These are phyloP conservation scores for Hygrocybe punicea DNA, from an alignment of 768 basidiomycete species.

Conservation along the genomic window DNA sequence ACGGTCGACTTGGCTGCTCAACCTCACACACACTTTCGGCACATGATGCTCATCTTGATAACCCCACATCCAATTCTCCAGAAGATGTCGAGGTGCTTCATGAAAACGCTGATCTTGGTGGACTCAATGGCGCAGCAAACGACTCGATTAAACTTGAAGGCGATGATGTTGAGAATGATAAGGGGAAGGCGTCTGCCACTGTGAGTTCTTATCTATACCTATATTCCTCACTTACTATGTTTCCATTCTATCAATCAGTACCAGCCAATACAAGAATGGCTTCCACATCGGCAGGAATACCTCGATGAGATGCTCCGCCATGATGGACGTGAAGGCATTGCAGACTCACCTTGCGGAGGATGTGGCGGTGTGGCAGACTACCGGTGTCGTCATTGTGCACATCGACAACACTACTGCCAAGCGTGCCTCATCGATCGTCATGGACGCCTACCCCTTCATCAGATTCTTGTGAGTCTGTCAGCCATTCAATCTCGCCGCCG, in stretches of 20 bases:
- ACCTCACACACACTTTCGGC: neutral
- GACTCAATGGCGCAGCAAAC: no score
- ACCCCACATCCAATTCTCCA: no score
- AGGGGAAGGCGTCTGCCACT: neutral
- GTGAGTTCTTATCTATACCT: no score
- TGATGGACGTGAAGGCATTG: neutral
- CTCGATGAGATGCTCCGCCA: slow-evolving; percentile 1
- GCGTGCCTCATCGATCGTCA: neutral
- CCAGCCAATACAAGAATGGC: slow-evolving; percentile 1
- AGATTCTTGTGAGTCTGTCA: neutral
- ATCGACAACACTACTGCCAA: neutral
- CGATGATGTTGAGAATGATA: neutral
- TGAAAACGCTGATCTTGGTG: no score
- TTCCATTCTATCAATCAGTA: neutral
- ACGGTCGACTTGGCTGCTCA: neutral
- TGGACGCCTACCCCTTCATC: neutral
- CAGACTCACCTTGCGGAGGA: neutral
- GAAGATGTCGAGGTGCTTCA: neutral
- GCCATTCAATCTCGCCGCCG: no score
- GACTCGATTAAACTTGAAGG: no score
- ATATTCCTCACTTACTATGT: neutral
- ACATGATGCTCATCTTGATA: neutral
- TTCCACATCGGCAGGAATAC: neutral
- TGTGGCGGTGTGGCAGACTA: neutral
- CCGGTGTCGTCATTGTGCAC: neutral